Percentiles rank a stretch among this genome's conserved stretches.
These are phyloP conservation scores for Carex pumila DNA, from an alignment of 176 grass and related monocot species.

Conservation along the genomic window DNA sequence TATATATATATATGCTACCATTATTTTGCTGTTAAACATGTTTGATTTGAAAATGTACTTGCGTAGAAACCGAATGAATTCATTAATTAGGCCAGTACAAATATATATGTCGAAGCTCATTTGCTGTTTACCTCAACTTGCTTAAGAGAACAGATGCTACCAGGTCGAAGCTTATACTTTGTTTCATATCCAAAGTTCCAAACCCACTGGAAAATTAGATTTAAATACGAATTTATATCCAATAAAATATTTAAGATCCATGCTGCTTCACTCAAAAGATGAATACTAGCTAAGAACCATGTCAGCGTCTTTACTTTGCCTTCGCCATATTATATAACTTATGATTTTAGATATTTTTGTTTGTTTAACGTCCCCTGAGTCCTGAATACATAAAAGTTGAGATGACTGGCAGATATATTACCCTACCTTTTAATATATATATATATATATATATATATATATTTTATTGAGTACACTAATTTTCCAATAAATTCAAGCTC, in stretches of 20 bases:
- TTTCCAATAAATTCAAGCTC: not conserved
- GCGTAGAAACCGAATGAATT: not conserved
- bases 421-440: too few relatives aligned
- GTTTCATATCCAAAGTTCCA: not conserved
- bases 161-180: not conserved
- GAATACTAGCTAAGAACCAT: not conserved
- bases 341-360: too few relatives aligned
- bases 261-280: too few relatives aligned
- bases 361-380: too few relatives aligned
- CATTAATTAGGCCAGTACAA: not conserved
- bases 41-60: conserved; percentile 18
- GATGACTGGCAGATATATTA: too few relatives aligned
- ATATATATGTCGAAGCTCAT: not conserved
- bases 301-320: not conserved
- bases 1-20: not conserved
- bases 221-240: too few relatives aligned
- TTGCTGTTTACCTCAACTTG: conserved; percentile 10
- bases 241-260: too few relatives aligned
- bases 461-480: not conserved
- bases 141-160: not conserved
- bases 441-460: too few relatives aligned
- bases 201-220: too few relatives aligned
- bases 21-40: conserved; percentile 10
- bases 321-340: too few relatives aligned
- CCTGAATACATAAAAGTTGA: too few relatives aligned